Evolutionary conservation across 2,329 filamentous ascomycete genomes (phyloP), one percentile per base, ranked within the genome.

Genomic region (Scedosporium minutisporum): DNA sequence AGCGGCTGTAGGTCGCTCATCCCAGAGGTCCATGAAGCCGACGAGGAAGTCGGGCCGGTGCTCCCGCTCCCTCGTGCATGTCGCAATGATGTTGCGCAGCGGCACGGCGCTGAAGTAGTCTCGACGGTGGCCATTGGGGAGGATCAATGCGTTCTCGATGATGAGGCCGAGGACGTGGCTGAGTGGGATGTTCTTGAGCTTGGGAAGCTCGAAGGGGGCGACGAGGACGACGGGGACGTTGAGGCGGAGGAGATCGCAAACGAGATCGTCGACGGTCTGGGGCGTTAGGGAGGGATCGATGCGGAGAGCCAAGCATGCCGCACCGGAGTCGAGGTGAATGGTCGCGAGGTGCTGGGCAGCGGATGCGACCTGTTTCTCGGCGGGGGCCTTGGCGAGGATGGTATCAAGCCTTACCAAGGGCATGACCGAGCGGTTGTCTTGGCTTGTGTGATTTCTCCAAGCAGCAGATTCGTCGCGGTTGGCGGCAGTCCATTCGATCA

Each of bases 51-150:
- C 69, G 1, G 73, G 69, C 5, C 70, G 65, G n/a, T 65, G 66
- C 14, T 71, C 63, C 6, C 73, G 70, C 64, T 73, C 68, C 51
- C 68, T 66, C 41, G 64, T 68, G 44, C 70, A 74, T 18, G 66
- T 65, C 3, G 66, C 58, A 67, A 75, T 71, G 44, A 69, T 63
- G 1, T 69, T 65, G 18, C 76, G 71, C 59, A 78, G 71, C 3
- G 69, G 64, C 10, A 67, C 62, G 27, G 76, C 73, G 58, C 76
- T 73, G 65, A 78, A 79, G 65, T 76, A 80, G 64, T 80, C 76
- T 21, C 76, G 70, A 21, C 74, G 70, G 57, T 75, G 69, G 3
- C 77, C 77, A 58, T 75, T 71, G 5, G 70, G 68, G 6, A 76
- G 68, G 16, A 78, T 77, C 9, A 73, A 74, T 6, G 73, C 76